Evolutionary conservation across 2,329 filamentous ascomycete species (phyloP).

Genomic region (Fusarium camptoceras): DNA sequence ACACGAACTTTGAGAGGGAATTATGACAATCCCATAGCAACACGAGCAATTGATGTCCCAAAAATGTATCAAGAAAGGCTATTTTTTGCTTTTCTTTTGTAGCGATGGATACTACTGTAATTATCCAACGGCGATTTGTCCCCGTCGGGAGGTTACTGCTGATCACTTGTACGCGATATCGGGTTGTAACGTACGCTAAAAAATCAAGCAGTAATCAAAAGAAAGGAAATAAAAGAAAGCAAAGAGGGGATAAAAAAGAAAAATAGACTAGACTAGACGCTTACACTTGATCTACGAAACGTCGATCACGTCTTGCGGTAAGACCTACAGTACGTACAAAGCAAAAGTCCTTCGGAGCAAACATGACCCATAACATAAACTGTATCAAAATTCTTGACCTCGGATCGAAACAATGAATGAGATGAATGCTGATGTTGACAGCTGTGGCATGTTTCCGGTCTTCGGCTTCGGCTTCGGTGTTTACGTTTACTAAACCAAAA

Average conservation of each 20-base stretch:
- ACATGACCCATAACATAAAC: not conserved
- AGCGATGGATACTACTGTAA: not conserved
- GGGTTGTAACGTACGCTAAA: slow-evolving; percentile 10
- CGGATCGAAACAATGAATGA: not conserved
- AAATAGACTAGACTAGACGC: not conserved
- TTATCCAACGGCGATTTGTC: slow-evolving; percentile 6
- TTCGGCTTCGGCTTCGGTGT: not conserved
- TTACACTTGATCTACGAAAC: slow-evolving; percentile 27
- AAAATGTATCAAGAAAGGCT: not conserved
- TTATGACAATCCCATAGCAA: slow-evolving; percentile 12
- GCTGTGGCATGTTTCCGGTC: slow-evolving; percentile 16
- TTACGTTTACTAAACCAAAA: slow-evolving; percentile 18
- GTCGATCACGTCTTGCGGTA: slow-evolving; percentile 13
- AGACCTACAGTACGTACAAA: not conserved
- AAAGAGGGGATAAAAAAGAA: not conserved
- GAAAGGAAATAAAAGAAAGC: not conserved
- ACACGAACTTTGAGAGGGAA: slow-evolving; percentile 13
- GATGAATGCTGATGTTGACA: not conserved
- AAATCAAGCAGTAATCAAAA: not conserved
- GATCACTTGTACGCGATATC: slow-evolving; percentile 27
- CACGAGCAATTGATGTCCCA: slow-evolving; percentile 5
- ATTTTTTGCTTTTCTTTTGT: slow-evolving; percentile 9
- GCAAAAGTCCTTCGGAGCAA: not conserved
- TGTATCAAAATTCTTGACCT: not conserved
- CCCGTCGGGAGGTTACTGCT: slow-evolving; percentile 13